Evolutionary conservation across 805 yeast species (phyloP).

Genomic region (Saturnispora sekii): DNA sequence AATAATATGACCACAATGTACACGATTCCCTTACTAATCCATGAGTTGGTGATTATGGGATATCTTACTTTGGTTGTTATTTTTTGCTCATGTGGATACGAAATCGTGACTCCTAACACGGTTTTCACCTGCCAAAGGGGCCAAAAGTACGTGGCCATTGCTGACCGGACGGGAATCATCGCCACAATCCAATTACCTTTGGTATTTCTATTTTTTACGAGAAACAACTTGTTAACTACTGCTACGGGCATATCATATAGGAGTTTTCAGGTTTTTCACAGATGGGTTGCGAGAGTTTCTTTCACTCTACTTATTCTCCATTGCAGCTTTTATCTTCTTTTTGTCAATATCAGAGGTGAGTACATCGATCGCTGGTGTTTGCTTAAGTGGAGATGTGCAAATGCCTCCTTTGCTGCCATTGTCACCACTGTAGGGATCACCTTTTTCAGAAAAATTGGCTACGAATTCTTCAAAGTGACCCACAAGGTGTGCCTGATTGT

Average conservation of each 20-base stretch:
- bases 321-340: constrained; percentile 29
- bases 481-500: constrained; percentile 34
- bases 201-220: constrained; percentile 26
- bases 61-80: constrained; percentile 22
- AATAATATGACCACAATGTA: constrained; percentile 12
- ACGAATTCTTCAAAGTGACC: constrained; percentile 36
- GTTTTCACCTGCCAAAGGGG: constrained; percentile 25
- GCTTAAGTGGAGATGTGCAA: constrained; percentile 36
- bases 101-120: constrained; percentile 21
- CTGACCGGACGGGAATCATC: constrained; percentile 40
- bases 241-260: constrained; percentile 29
- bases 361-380: constrained; percentile 30
- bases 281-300: constrained; percentile 34
- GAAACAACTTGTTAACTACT: constrained; percentile 26
- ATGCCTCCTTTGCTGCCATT: constrained; percentile 26
- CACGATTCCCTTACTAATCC: constrained; percentile 27
- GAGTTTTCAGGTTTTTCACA: constrained; percentile 29
- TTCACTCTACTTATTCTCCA: constrained; percentile 31
- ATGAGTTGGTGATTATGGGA: constrained; percentile 21
- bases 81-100: constrained; percentile 24
- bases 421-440: constrained; percentile 25
- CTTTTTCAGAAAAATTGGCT: constrained; percentile 27
- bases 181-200: constrained; percentile 31
- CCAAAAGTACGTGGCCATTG: constrained; percentile 25
- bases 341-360: constrained; percentile 28